These are phyloP conservation scores for Logfia minima DNA, from an alignment of 129 eudicot species.

Conservation along the genomic window DNA sequence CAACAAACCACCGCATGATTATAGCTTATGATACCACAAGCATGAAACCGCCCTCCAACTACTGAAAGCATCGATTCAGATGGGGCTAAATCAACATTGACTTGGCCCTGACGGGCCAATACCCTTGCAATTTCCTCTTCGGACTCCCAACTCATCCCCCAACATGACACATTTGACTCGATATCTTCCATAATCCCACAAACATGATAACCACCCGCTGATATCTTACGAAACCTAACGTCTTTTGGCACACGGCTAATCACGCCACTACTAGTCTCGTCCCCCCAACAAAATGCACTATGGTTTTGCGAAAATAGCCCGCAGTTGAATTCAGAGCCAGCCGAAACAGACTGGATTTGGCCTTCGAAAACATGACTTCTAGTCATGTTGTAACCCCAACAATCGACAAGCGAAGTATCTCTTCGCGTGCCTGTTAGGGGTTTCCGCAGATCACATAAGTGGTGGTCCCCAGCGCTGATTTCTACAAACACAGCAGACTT, in stretches of 20 bases:
- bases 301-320: constrained; percentile 75
- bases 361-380: constrained; percentile 66
- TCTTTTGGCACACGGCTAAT: constrained; percentile 55
- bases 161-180: constrained; percentile 58
- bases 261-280: constrained; percentile 70
- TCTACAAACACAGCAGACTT: constrained; percentile 62
- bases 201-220: constrained; percentile 91
- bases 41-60: constrained; percentile 82
- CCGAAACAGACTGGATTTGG: constrained; percentile 72
- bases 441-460: constrained; percentile 76
- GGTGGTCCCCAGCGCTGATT: constrained; percentile 89
- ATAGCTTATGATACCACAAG: constrained; percentile 74
- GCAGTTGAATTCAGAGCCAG: constrained; percentile 85
- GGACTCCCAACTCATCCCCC: constrained; percentile 76
- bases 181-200: constrained; percentile 80
- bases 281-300: constrained; percentile 94
- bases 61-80: constrained; percentile 63
- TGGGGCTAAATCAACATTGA: constrained; percentile 67
- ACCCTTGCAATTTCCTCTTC: constrained; percentile 53
- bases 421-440: constrained; percentile 67
- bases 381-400: constrained; percentile 99
- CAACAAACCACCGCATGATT: constrained; percentile 72
- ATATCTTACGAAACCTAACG: constrained; percentile 57
- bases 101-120: constrained; percentile 39
- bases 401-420: constrained; percentile 70